These are phyloP conservation scores for Pisolithus marmoratus DNA, from an alignment of 768 basidiomycete genomes.

Conservation along the genomic window DNA sequence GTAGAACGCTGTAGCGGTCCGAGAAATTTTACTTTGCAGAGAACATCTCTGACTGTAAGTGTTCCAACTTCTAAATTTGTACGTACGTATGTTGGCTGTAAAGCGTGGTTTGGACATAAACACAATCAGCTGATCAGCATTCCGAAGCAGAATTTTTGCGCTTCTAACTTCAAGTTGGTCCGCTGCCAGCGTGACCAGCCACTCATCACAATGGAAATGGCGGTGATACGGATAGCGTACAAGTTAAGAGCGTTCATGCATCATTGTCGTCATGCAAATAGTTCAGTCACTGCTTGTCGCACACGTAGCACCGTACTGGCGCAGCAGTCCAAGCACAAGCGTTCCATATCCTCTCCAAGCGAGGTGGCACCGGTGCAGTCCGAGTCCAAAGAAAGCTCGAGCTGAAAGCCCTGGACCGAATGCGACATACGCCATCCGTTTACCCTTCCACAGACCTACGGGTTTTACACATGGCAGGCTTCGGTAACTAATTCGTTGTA, in stretches of 20 bases:
- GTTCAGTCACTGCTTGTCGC: conserved; percentile 4
- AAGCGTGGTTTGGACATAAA: too few relatives aligned
- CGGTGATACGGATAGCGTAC: conserved; percentile 11
- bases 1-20: too few relatives aligned
- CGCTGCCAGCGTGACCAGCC: too few relatives aligned
- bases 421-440: conserved; percentile 27
- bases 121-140: too few relatives aligned
- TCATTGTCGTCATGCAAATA: conserved; percentile 18
- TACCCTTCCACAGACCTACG: conserved; percentile 45
- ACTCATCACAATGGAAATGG: conserved; percentile 1
- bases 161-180: too few relatives aligned
- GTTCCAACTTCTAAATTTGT: too few relatives aligned
- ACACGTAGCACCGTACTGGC: conserved; percentile 11
- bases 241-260: conserved; percentile 9
- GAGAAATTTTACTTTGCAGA: too few relatives aligned
- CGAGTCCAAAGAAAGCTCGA: conserved; percentile 15
- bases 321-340: conserved; percentile 7
- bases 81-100: too few relatives aligned
- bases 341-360: neutral
- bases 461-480: conserved; percentile 22
- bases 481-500: conserved; percentile 15
- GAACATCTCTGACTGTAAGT: too few relatives aligned
- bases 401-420: conserved; percentile 33
- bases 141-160: too few relatives aligned
- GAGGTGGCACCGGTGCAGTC: conserved; percentile 5